These are phyloP conservation scores for Lachnellula cervina DNA, from an alignment of 2,329 filamentous ascomycete genomes.

Conservation along the genomic window DNA sequence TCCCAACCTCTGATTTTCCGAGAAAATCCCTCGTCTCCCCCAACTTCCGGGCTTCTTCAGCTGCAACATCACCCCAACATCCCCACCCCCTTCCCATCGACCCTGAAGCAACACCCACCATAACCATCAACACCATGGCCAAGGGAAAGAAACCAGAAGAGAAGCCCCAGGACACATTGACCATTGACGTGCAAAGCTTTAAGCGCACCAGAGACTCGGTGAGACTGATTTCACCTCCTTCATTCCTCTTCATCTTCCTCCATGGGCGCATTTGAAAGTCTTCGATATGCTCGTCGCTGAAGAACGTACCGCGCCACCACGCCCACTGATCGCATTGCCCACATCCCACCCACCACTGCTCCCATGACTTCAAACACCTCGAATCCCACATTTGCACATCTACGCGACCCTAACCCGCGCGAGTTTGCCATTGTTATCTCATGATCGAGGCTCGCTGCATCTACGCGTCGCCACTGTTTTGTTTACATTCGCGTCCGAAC, in stretches of 20 bases:
- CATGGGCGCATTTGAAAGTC: conserved; percentile 8
- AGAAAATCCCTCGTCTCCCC: not conserved
- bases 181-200: conserved; percentile 69
- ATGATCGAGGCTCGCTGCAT: conserved; percentile 12
- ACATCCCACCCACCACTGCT: conserved; percentile 10
- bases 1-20: not conserved
- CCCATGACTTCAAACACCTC: conserved; percentile 12
- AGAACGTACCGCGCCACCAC: not conserved
- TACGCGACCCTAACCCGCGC: conserved; percentile 22
- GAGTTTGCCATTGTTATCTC: conserved; percentile 7
- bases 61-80: conserved; percentile 27
- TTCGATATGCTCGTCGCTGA: conserved; percentile 6
- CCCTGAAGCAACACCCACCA: conserved; percentile 18
- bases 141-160: conserved; percentile 37
- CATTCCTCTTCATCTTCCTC: conserved; percentile 7
- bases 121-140: conserved; percentile 32
- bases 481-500: conserved; percentile 21
- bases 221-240: conserved; percentile 27
- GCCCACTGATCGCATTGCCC: not conserved
- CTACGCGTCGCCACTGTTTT: conserved; percentile 24
- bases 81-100: conserved; percentile 25
- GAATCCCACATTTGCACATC: conserved; percentile 9
- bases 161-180: conserved; percentile 21
- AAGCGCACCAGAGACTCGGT: conserved; percentile 77
- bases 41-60: conserved; percentile 2